phyloP scores from a whole-genome alignment of 2,329 filamentous ascomycete genomes.

The Penicillium sp. region DNA sequence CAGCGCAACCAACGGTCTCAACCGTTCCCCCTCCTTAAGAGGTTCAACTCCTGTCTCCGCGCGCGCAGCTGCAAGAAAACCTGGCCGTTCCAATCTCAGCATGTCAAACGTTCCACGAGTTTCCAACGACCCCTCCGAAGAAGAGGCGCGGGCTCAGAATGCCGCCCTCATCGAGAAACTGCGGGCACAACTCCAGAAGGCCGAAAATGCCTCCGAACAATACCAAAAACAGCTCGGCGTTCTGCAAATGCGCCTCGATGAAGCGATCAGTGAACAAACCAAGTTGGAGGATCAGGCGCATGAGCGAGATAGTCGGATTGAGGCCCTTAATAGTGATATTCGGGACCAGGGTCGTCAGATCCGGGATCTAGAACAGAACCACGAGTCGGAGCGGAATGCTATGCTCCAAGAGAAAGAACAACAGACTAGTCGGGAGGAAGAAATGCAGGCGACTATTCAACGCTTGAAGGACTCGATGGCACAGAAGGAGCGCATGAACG shows the following conservation, averaged over 20 bases:
- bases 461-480: slow-evolving; percentile 85
- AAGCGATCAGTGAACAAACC: slow-evolving; percentile 76
- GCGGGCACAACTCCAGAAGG: slow-evolving; percentile 76
- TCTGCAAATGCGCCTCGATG: slow-evolving; percentile 81
- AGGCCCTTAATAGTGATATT: slow-evolving; percentile 79
- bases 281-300: slow-evolving; percentile 86
- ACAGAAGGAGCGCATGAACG: slow-evolving; percentile 63
- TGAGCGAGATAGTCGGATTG: slow-evolving; percentile 80
- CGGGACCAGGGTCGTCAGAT: slow-evolving; percentile 79
- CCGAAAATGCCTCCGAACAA: slow-evolving; percentile 74
- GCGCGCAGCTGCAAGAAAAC: slow-evolving; percentile 67
- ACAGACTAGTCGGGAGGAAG: slow-evolving; percentile 77
- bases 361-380: slow-evolving; percentile 87
- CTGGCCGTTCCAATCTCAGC: slow-evolving; percentile 45
- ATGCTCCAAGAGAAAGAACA: slow-evolving; percentile 92
- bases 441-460: slow-evolving; percentile 87
- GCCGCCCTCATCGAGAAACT: slow-evolving; percentile 78
- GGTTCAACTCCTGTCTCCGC: slow-evolving; percentile 62
- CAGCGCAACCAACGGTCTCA: slow-evolving; percentile 50
- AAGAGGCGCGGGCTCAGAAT: slow-evolving; percentile 76
- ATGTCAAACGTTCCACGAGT: slow-evolving; percentile 47
- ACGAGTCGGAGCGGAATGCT: slow-evolving; percentile 83
- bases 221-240: slow-evolving; percentile 82
- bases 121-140: slow-evolving; percentile 56
- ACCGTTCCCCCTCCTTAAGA: slow-evolving; percentile 66